phyloP scores from a whole-genome alignment of 2,329 filamentous ascomycete species.

The Xylariales sp. region DNA sequence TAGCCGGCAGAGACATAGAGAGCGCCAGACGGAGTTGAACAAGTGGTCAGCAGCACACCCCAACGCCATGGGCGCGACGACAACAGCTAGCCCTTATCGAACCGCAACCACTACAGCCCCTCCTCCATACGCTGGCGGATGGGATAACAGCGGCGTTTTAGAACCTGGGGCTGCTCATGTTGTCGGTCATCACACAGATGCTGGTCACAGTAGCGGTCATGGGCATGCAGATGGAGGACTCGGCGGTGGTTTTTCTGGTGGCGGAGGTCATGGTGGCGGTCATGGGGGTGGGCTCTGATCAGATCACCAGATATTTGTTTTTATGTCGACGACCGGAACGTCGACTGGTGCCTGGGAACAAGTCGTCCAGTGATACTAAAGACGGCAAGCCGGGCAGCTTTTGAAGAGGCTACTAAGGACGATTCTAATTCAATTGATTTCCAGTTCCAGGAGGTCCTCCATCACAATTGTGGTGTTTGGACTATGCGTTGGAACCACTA shows the following conservation, averaged over 20 bases:
- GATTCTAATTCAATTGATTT: too few species aligned
- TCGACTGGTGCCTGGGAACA: too few species aligned
- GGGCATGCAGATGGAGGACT: too few species aligned
- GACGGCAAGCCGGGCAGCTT: too few species aligned
- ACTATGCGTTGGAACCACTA: too few species aligned
- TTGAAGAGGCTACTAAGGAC: too few species aligned
- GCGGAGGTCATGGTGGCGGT: neutral
- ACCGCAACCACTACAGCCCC: neutral
- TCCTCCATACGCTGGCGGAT: neutral
- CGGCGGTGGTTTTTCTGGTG: neutral
- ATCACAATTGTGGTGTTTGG: too few species aligned
- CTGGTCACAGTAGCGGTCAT: neutral
- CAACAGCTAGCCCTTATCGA: neutral
- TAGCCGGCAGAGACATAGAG: neutral
- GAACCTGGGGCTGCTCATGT: neutral
- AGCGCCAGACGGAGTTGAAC: constrained; percentile 1
- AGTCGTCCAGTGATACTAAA: too few species aligned
- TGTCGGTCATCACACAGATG: neutral
- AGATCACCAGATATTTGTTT: too few species aligned
- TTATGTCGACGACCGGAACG: too few species aligned
- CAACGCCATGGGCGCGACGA: neutral
- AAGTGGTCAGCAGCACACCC: neutral
- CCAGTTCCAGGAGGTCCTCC: too few species aligned
- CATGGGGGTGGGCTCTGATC: neutral
- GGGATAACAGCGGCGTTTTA: neutral